These are phyloP conservation scores for Cryomyces minteri DNA, from an alignment of 495 filamentous ascomycete species.

Conservation along the genomic window DNA sequence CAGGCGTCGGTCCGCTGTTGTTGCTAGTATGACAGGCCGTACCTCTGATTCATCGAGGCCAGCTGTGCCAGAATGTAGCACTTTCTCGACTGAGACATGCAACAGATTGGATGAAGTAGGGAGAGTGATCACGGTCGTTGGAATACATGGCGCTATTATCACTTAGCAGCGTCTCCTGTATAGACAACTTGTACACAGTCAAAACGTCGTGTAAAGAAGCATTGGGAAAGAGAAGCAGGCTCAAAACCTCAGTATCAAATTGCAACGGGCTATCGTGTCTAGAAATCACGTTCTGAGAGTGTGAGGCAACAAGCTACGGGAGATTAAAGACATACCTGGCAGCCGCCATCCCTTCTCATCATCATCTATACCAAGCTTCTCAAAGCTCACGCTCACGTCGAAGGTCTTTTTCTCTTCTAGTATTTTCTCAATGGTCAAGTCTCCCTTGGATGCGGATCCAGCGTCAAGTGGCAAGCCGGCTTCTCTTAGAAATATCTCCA, in stretches of 20 bases:
- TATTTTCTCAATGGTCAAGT: slow-evolving; percentile 42
- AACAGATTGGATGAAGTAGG: slow-evolving; percentile 36
- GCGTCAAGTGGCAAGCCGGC: slow-evolving; percentile 33
- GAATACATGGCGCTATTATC: slow-evolving; percentile 28
- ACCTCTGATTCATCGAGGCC: background rate
- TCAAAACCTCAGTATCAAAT: too few species aligned
- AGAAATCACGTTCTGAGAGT: background rate
- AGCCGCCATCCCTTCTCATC: slow-evolving; percentile 26
- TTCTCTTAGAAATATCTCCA: slow-evolving; percentile 40
- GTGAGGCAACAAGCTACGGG: background rate
- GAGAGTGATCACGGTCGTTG: slow-evolving; percentile 21
- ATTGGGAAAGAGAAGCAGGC: too few species aligned
- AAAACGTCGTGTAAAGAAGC: background rate
- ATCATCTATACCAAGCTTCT: slow-evolving; percentile 30
- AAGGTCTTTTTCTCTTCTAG: slow-evolving; percentile 47
- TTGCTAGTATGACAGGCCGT: slow-evolving; percentile 22
- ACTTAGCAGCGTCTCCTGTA: background rate
- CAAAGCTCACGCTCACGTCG: slow-evolving; percentile 36
- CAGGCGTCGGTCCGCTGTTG: slow-evolving; percentile 34
- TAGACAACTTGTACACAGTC: background rate
- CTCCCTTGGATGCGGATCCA: slow-evolving; percentile 19
- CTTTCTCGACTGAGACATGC: slow-evolving; percentile 26
- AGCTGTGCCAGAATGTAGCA: slow-evolving; percentile 7
- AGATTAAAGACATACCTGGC: slow-evolving; percentile 24
- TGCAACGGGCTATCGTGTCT: too few species aligned